phyloP scores from a whole-genome alignment of 768 basidiomycete species.

The Antrodiella citrinella region DNA sequence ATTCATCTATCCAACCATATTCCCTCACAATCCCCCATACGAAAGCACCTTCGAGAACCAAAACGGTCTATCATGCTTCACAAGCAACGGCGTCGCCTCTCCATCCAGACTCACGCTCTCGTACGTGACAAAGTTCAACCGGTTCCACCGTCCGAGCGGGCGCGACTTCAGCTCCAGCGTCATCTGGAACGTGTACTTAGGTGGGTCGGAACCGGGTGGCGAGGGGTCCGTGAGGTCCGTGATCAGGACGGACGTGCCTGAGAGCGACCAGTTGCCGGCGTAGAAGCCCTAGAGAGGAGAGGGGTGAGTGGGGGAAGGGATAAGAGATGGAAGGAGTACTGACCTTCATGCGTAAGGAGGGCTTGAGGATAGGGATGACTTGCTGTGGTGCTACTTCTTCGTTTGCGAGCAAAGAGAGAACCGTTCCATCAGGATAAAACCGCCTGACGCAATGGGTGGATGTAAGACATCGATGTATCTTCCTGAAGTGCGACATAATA shows the following conservation, averaged over 20 bases:
- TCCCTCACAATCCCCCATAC: slow-evolving; percentile 25
- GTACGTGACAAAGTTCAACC: slow-evolving; percentile 66
- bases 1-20: too few species aligned
- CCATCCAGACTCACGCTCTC: slow-evolving; percentile 72
- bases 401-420: slow-evolving; percentile 78
- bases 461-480: not conserved
- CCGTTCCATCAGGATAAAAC: slow-evolving; percentile 81
- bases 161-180: slow-evolving; percentile 60
- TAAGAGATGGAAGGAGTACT: slow-evolving; percentile 1
- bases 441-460: slow-evolving; percentile 38
- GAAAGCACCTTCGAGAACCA: slow-evolving; percentile 91
- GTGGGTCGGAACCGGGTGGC: slow-evolving; percentile 9
- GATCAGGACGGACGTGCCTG: slow-evolving; percentile 50
- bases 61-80: slow-evolving; percentile 85
- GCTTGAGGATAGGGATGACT: slow-evolving; percentile 70
- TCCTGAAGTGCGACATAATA: not conserved
- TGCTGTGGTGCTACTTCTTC: slow-evolving; percentile 65
- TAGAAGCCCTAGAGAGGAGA: slow-evolving; percentile 49
- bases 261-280: slow-evolving; percentile 67
- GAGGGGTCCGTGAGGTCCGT: slow-evolving; percentile 53
- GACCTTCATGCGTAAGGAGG: slow-evolving; percentile 73
- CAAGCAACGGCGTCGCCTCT: slow-evolving; percentile 55
- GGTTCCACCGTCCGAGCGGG: slow-evolving; percentile 74
- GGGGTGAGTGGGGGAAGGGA: not conserved
- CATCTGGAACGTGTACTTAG: slow-evolving; percentile 70